Conservation (phyloP, 2,329 filamentous ascomycete species). For the Dothidotthia symphoricarpi region DNA sequence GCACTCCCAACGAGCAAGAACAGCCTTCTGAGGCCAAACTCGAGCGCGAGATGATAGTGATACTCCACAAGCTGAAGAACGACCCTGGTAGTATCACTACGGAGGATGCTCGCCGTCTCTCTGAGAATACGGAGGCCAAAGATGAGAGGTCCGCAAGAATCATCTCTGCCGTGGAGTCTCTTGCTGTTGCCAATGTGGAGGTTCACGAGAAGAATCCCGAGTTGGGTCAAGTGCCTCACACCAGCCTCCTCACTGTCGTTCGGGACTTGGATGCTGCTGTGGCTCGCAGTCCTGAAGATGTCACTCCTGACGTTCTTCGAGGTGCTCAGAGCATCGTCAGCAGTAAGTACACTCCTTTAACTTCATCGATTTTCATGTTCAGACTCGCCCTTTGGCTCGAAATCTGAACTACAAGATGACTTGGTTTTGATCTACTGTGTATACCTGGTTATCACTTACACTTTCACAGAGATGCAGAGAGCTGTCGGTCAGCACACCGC, state of each 20-base stretch:
- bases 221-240: constrained; percentile 15
- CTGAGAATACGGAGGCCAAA: constrained; percentile 23
- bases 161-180: constrained; percentile 29
- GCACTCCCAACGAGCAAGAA: no score
- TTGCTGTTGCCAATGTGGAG: constrained; percentile 26
- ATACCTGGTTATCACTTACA: constrained; percentile 7
- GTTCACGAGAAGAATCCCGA: constrained; percentile 12
- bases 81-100: constrained; percentile 29
- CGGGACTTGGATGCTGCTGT: constrained; percentile 31
- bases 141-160: constrained; percentile 26
- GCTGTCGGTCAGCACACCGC: constrained; percentile 24
- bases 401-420: no score
- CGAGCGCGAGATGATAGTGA: no score
- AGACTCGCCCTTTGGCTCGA: no score
- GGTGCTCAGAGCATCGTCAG: constrained; percentile 27
- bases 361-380: background rate
- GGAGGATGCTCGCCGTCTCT: constrained; percentile 33
- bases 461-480: constrained; percentile 29
- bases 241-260: constrained; percentile 23
- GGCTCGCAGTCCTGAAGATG: constrained; percentile 21
- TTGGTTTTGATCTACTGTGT: no score
- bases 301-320: constrained; percentile 28
- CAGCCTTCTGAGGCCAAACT: no score
- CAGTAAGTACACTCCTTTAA: constrained; percentile 21
- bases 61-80: constrained; percentile 20